These are phyloP conservation scores for Xylaria curta DNA, from an alignment of 495 filamentous ascomycete genomes.

Conservation along the genomic window DNA sequence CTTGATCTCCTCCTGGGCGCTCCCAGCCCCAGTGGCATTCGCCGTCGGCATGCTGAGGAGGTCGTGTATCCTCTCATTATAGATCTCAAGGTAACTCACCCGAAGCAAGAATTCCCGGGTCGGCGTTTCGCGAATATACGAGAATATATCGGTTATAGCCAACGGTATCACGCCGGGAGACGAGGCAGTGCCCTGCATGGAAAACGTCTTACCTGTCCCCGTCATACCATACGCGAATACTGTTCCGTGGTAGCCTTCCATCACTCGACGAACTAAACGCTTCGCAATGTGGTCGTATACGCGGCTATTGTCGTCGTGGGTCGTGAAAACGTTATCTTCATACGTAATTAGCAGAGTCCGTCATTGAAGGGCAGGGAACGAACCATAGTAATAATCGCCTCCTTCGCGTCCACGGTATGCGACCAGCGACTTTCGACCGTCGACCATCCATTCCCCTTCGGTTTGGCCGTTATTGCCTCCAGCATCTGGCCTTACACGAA, in stretches of 20 bases:
- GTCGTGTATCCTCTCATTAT: conserved; percentile 98
- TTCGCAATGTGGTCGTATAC: conserved; percentile 95
- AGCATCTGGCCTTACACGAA: conserved; percentile 87
- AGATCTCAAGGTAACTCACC: conserved; percentile 98
- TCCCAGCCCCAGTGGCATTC: conserved; percentile 47
- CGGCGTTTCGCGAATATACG: conserved; percentile 96
- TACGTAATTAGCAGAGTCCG: conserved; percentile 28
- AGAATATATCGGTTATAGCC: conserved; percentile 98
- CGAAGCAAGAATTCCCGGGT: conserved; percentile 92
- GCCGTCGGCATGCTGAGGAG: conserved; percentile 75
- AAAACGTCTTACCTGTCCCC: conserved; percentile 97
- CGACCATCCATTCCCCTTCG: conserved; percentile 86
- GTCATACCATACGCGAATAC: conserved; percentile 99
- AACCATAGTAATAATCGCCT: conserved; percentile 93
- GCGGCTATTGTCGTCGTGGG: conserved; percentile 88
- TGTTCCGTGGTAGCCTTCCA: conserved; percentile 98
- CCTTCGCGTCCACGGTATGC: conserved; percentile 86
- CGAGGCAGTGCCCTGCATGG: conserved; percentile 97
- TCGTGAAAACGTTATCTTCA: conserved; percentile 92
- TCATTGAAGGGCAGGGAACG: conserved; percentile 31
- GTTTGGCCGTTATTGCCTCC: conserved; percentile 62
- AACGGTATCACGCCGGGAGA: conserved; percentile 97
- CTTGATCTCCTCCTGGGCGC: conserved; percentile 86
- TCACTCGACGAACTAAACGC: conserved; percentile 90
- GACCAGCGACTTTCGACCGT: conserved; percentile 81